Evolutionary conservation across 306 rosid genomes (phyloP).

Genomic region (Vigna reflexopilosa): DNA sequence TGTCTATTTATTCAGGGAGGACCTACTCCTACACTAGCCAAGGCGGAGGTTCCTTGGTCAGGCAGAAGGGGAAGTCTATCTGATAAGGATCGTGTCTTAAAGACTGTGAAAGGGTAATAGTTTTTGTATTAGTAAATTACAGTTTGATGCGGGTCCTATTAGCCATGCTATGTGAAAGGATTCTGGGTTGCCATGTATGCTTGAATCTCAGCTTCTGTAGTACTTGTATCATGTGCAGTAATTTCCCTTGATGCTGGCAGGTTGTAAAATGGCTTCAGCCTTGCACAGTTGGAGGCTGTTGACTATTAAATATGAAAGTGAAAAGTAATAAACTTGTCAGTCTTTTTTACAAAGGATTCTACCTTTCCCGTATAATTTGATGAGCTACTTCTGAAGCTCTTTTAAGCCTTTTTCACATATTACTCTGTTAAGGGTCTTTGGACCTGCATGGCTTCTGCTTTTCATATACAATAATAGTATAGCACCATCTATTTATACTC

Average conservation of each 20-base stretch:
- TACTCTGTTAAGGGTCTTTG: background rate
- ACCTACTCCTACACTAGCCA: constrained; percentile 65
- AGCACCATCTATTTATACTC: background rate
- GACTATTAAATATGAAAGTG: background rate
- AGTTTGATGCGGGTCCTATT: background rate
- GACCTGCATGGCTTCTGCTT: background rate
- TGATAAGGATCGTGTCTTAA: constrained; percentile 90
- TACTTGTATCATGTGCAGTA: background rate
- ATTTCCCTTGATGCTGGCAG: background rate
- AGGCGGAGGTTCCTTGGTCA: constrained; percentile 98
- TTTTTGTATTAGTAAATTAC: background rate
- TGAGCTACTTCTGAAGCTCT: background rate
- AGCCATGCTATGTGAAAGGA: constrained; percentile 4
- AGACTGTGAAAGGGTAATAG: constrained; percentile 93
- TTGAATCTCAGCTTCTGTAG: background rate
- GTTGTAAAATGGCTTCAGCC: constrained; percentile 4
- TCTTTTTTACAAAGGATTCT: background rate
- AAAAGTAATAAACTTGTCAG: background rate
- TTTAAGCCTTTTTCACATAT: background rate
- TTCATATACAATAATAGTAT: background rate
- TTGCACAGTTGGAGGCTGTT: background rate
- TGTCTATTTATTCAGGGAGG: constrained; percentile 65
- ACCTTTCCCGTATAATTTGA: background rate
- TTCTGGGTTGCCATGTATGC: background rate
- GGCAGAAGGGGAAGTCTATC: constrained; percentile 83